Evolutionary conservation across 331 rosid species (phyloP).

Genomic region (Prunus yedoensis): DNA sequence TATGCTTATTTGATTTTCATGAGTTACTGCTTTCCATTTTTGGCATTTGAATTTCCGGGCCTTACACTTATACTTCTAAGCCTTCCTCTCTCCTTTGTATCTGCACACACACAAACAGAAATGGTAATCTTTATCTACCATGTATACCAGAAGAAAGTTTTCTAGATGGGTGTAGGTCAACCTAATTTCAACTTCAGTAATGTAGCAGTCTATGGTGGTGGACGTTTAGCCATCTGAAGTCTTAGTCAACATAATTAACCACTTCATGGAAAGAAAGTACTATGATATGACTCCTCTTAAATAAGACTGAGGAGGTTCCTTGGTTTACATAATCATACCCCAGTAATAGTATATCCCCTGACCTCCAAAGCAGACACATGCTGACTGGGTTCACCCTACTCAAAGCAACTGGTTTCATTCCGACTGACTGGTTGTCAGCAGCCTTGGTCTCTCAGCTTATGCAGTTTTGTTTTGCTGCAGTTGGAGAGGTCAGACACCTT

Average conservation of each 20-base stretch:
- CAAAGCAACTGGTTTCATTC: neutral
- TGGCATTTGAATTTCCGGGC: neutral
- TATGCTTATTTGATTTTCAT: neutral
- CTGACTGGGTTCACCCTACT: neutral
- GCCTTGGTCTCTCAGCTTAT: slow-evolving; percentile 7
- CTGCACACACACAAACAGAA: neutral
- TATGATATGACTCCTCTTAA: neutral
- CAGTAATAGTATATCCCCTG: neutral
- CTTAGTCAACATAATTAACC: neutral
- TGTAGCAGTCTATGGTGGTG: neutral
- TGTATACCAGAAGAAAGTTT: too few relatives aligned
- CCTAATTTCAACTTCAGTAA: neutral
- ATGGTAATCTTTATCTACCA: neutral
- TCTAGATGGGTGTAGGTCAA: too few relatives aligned
- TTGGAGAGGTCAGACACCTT: neutral
- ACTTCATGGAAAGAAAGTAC: neutral
- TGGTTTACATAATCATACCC: neutral
- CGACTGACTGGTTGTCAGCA: neutral
- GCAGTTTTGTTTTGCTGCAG: neutral
- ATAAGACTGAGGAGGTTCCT: neutral
- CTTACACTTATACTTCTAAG: neutral
- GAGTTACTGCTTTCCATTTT: neutral
- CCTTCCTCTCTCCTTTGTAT: neutral
- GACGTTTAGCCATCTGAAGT: neutral
- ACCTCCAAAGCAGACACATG: neutral